Evolutionary conservation across 2,329 filamentous ascomycete species (phyloP), one percentile per base, ranked within the genome.

Genomic region (Aaosphaeria pasadenensis): DNA sequence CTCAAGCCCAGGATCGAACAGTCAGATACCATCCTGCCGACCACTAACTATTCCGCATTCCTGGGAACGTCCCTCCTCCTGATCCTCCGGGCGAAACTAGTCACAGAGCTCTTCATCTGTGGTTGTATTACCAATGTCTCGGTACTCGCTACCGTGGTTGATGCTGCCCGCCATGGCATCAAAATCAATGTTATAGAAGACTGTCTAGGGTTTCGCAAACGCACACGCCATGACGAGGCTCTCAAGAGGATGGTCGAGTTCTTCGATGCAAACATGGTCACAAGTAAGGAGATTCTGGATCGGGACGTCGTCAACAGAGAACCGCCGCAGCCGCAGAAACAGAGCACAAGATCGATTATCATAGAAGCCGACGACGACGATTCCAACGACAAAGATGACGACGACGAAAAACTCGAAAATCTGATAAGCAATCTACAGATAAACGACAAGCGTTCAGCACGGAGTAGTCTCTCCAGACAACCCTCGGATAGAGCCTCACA

Each of bases 11-110:
- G 77, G 39, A 77, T 84, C 42, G 72, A 80, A 45, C 59, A 70
- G n/a, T 65, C 72, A 30, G 83, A 86, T 59, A 72, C 76, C 7
- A 64, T 83, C 17, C 69, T 84, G 41, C 72, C 78, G 45, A 97
- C 96, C 69, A 84, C 84, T 5, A 82, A 89, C 57, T 97, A 97
- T 70, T 97, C 94, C 4, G 91, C 91, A 11, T 91, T 97, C 64
- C 82, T 84, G 45, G 83, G 82, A 6, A 89, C 86, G 0, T 80
- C 82, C 43, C 77, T 97, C 11, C 78, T 97, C 6, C 78, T 87
- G 43, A 78, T 84, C n/a, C 74, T 97, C 41, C 83, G 91, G n/a
- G 84, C 85, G n/a, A 88, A 85, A 54, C 85, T 96, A 56, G 84
- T 95, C 49, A 96, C 91, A 2, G 88, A 96, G 60, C 76, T 99